Evolutionary conservation across 257 asterid genomes (phyloP), one percentile per base, ranked within the genome.

Genomic region (Henckelia pumila): DNA sequence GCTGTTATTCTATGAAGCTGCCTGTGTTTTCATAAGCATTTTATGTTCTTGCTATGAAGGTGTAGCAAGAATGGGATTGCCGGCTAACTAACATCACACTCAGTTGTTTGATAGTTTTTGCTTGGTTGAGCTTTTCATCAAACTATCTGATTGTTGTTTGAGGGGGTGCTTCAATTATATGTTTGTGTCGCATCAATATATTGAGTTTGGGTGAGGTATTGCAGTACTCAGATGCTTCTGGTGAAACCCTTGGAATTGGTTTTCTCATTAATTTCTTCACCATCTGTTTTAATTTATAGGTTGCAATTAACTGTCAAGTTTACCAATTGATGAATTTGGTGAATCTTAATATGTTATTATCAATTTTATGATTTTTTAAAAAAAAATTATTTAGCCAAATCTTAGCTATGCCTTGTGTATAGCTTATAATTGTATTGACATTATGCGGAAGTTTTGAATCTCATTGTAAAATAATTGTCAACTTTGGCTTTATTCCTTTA

Each of bases 401-500:
- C 55, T 47, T 4, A 4, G 8, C 55, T 4, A 16, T 17, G 8
- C 21, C 55, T 47, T 52, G n/a, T 61, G 22, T 60, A 20, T 21
- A 47, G 74, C 75, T 20, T 24, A 67, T 67, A 52, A 40, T 61
- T 60, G 64, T 21, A 23, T 19, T n/a, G 35, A 37, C 64, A 69
- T 75, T 21, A 17, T 29, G 70, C 22, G 28, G 20, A 3, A 37
- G 29, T n/a, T 32, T 16, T 0, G 1, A 8, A n/a, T 24, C 28
- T 61, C 52, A 10, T 23, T 8, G 19, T 73, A 7, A 60, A 40
- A 25, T 29, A 26, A 28, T 44, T 40, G 13, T 14, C 19, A 23
- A 40, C 30, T 50, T 61, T 66, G 76, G 64, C 50, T 20, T 64
- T 14, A 68, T 70, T n/a, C n/a, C 61, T 82, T 81, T 61, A 86